Evolutionary conservation across 257 asterid species (phyloP).

Genomic region (Solanum etuberosum): DNA sequence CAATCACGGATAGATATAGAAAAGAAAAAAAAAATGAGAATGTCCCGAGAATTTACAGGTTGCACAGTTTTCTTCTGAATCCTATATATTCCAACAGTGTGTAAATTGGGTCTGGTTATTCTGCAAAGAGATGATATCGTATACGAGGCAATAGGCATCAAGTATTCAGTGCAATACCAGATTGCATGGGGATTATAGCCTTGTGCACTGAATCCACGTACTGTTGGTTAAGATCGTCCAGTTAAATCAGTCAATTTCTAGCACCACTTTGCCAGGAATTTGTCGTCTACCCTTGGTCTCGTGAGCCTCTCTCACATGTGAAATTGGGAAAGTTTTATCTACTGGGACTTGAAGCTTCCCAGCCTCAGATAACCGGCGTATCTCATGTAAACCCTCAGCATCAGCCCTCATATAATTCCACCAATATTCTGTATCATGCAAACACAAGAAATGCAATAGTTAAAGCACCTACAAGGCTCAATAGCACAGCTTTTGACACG

Average conservation of each 20-base stretch:
- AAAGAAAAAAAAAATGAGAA: neutral
- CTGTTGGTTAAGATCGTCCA: neutral
- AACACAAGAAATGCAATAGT: neutral
- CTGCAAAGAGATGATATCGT: neutral
- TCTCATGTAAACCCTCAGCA: conserved; percentile 74
- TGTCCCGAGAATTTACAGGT: neutral
- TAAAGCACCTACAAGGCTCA: neutral
- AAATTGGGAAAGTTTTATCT: conserved; percentile 60
- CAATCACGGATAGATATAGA: neutral
- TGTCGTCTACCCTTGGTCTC: conserved; percentile 63
- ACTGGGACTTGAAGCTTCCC: conserved; percentile 81
- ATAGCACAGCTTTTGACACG: neutral
- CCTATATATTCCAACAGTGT: neutral
- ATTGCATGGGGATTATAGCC: neutral
- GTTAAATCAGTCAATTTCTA: conserved; percentile 41
- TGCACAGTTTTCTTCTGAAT: neutral
- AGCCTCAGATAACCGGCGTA: conserved; percentile 45
- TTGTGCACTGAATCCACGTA: neutral
- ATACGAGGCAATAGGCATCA: neutral
- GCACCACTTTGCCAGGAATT: conserved; percentile 75
- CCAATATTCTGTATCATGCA: conserved; percentile 51
- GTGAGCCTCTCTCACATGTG: conserved; percentile 75
- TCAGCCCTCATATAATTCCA: conserved; percentile 98
- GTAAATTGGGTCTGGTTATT: neutral
- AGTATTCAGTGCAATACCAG: neutral